Evolutionary conservation across 2,329 filamentous ascomycete genomes (phyloP), one percentile per base, ranked within the genome.

Genomic region (Scedosporium apiospermum): DNA sequence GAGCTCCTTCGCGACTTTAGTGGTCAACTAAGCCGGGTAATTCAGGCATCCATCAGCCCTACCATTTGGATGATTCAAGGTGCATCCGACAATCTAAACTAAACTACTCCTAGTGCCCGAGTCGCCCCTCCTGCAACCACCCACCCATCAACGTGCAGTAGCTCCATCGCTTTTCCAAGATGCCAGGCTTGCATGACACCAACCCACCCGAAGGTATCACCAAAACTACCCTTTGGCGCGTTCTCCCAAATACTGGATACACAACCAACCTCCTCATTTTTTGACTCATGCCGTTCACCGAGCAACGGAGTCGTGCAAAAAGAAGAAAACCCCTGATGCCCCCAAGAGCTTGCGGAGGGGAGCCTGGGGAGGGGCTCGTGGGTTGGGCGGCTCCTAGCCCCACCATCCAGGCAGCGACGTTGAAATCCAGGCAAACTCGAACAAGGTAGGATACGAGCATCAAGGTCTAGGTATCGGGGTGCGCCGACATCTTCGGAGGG

Each of bases 41-140:
- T 55, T 23, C 51, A 55, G 51, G 51, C 51, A 55, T 55, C 51
- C 51, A 23, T 55, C 51, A 55, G 51, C 51, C 51, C 51, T 55
- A 55, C 23, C 34, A 38, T 12, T 10, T 38, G 34, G 34, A 38
- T 38, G 10, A 38, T 9, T 38, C 34, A 38, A 38, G 34, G 6
- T 38, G 34, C 34, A 38, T 38, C 9, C 30, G 34, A 38, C 34
- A 38, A 38, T 38, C 34, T 14, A n/a, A n/a, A n/a, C n/a, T n/a
- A n/a, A n/a, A n/a, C n/a, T n/a, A 38, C 34, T 38, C 10, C 34
- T 38, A 38, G 34, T 38, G 34, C 34, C 34, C 34, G 34, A 38
- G 34, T 38, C 34, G 34, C 10, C 10, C 34, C 34, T 38, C 34
- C 34, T 14, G 34, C 34, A 38, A 38, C 5, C 9, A 38, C 6